These are phyloP conservation scores for Chrysophaeum taylorii DNA, from an alignment of 352 stramenopile species.

Conservation along the genomic window DNA sequence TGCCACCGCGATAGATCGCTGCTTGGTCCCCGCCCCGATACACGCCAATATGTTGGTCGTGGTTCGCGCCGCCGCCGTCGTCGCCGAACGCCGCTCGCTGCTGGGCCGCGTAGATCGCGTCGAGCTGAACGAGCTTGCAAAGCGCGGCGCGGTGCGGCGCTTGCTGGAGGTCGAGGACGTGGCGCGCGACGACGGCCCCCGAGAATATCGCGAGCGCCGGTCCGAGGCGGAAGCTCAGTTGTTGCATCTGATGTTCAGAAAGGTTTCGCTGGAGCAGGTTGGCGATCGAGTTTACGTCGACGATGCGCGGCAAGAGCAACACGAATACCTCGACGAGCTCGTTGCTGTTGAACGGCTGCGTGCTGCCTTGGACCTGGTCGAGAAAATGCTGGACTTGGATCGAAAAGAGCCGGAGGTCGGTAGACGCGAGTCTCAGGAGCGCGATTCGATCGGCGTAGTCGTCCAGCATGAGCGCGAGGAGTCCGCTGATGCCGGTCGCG, in stretches of 20 bases:
- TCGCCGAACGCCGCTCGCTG: background rate
- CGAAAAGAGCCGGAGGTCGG: background rate
- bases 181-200: conserved; percentile 44
- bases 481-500: background rate
- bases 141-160: conserved; percentile 52
- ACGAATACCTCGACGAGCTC: conserved; percentile 13
- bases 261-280: conserved; percentile 40
- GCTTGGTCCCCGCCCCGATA: background rate
- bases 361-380: conserved; percentile 32
- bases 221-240: background rate
- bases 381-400: background rate
- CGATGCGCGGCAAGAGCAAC: conserved; percentile 15
- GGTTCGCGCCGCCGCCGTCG: background rate
- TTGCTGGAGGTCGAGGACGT: conserved; percentile 46
- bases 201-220: background rate
- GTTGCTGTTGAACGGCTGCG: background rate
- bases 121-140: conserved; percentile 44
- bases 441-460: background rate
- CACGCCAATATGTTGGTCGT: background rate
- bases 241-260: background rate
- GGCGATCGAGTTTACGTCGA: conserved; percentile 40
- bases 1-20: background rate
- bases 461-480: background rate
- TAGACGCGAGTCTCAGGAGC: background rate
- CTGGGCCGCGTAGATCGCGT: conserved; percentile 25